A percentile compares a stretch with the other conserved stretches of the same genome.
Conservation (phyloP, 352 stramenopile species). For the Globisporangium paddicum region DNA sequence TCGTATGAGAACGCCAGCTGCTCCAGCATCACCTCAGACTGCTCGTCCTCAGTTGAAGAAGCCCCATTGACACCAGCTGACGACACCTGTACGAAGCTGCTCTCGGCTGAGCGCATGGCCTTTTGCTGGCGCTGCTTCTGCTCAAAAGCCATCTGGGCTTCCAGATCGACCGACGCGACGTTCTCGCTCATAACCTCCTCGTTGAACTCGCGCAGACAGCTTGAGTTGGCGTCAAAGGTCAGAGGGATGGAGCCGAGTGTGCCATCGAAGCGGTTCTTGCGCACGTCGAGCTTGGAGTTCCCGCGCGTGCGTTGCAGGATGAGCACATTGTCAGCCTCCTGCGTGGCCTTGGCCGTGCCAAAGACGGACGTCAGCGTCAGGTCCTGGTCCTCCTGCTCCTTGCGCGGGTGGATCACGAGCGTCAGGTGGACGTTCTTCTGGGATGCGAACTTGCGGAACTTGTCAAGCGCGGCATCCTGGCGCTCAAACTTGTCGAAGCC, state of each 20-base stretch:
- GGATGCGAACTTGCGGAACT: slow-evolving; percentile 96
- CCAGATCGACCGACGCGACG: slow-evolving; percentile 63
- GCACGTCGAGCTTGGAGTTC: slow-evolving; percentile 94
- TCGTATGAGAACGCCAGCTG: slow-evolving; percentile 10
- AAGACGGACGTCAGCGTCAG: slow-evolving; percentile 96
- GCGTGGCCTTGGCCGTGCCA: slow-evolving; percentile 97
- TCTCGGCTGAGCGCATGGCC: slow-evolving; percentile 15
- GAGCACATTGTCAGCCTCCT: slow-evolving; percentile 99
- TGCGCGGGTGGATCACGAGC: slow-evolving; percentile 98
- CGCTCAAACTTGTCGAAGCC: slow-evolving; percentile 88
- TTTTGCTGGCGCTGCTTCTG: slow-evolving; percentile 50
- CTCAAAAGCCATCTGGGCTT: slow-evolving; percentile 74
- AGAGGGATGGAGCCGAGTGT: slow-evolving; percentile 86
- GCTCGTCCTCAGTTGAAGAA: slow-evolving; percentile 4
- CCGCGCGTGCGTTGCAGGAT: slow-evolving; percentile 93
- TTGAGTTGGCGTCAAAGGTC: slow-evolving; percentile 72
- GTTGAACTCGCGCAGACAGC: slow-evolving; percentile 60
- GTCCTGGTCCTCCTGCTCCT: slow-evolving; percentile 94
- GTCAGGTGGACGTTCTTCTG: slow-evolving; percentile 98
- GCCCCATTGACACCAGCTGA: slow-evolving; percentile 15
- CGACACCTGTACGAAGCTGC: not conserved
- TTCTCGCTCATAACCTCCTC: slow-evolving; percentile 63
- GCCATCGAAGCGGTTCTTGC: slow-evolving; percentile 95
- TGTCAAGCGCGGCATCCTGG: slow-evolving; percentile 94
- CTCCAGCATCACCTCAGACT: not conserved